A percentile compares a stretch with the other conserved stretches of the same genome.
These are phyloP conservation scores for Hypoxylon lienhwacheense DNA, from an alignment of 495 filamentous ascomycete species.

Conservation along the genomic window DNA sequence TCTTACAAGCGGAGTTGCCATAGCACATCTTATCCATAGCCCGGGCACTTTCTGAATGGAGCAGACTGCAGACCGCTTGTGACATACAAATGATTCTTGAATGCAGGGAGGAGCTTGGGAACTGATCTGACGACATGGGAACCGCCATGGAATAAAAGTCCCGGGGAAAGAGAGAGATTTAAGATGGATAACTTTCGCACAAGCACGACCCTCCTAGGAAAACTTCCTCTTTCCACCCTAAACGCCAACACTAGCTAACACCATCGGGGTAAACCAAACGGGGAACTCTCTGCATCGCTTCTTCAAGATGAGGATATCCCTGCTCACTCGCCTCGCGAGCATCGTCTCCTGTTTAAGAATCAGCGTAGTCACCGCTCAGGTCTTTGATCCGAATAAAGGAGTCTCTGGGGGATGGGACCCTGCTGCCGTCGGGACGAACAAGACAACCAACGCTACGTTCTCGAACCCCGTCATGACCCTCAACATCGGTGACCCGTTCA, in stretches of 20 bases:
- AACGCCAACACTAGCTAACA: neutral
- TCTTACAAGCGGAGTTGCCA: too few relatives aligned
- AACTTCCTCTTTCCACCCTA: neutral
- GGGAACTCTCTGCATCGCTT: neutral
- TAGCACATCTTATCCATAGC: neutral
- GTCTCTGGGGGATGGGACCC: slow-evolving; percentile 31
- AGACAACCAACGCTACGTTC: slow-evolving; percentile 40
- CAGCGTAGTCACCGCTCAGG: slow-evolving; percentile 25
- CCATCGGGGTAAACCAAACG: neutral
- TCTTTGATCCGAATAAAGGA: slow-evolving; percentile 35
- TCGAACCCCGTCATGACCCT: slow-evolving; percentile 42
- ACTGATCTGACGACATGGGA: slow-evolving; percentile 19
- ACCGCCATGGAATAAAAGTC: neutral
- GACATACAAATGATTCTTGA: too few relatives aligned
- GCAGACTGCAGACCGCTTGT: slow-evolving; percentile 19
- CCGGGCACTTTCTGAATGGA: slow-evolving; percentile 2
- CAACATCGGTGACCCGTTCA: slow-evolving; percentile 36
- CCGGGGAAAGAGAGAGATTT: slow-evolving; percentile 10
- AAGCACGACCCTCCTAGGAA: slow-evolving; percentile 2
- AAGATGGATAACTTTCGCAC: slow-evolving; percentile 11
- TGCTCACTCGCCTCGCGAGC: slow-evolving; percentile 6
- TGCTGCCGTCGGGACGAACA: slow-evolving; percentile 34
- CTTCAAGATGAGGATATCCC: slow-evolving; percentile 29
- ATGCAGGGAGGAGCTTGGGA: slow-evolving; percentile 15
- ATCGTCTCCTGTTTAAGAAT: slow-evolving; percentile 23